phyloP scores from a whole-genome alignment of 768 basidiomycete species.

The Trametes elegans region DNA sequence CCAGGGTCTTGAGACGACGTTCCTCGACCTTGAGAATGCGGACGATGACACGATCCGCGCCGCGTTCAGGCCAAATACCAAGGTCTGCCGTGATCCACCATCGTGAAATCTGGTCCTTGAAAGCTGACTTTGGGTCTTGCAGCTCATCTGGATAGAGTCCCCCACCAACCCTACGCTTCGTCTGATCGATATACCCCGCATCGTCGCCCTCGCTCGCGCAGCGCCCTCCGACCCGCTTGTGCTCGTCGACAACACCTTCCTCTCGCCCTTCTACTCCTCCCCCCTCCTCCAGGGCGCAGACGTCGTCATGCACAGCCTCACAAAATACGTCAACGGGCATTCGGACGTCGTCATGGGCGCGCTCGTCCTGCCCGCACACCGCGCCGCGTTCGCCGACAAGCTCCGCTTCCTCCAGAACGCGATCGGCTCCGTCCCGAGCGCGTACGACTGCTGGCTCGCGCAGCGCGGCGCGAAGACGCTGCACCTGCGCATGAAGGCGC shows the following conservation, averaged over 20 bases:
- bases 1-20: slow-evolving; percentile 71
- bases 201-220: slow-evolving; percentile 61
- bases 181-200: slow-evolving; percentile 74
- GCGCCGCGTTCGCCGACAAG: slow-evolving; percentile 44
- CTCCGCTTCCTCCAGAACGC: slow-evolving; percentile 91
- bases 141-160: slow-evolving; percentile 94
- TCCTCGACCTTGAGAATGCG: slow-evolving; percentile 74
- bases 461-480: slow-evolving; percentile 92
- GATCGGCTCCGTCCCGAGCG: slow-evolving; percentile 77
- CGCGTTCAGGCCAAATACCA: slow-evolving; percentile 75
- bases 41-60: slow-evolving; percentile 62
- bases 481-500: slow-evolving; percentile 81
- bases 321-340: slow-evolving; percentile 94
- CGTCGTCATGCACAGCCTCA: slow-evolving; percentile 79
- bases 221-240: slow-evolving; percentile 71
- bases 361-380: slow-evolving; percentile 62
- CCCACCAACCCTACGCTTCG: slow-evolving; percentile 95
- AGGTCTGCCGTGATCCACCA: slow-evolving; percentile 49
- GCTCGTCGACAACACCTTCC: slow-evolving; percentile 92
- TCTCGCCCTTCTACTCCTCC: slow-evolving; percentile 88
- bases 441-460: slow-evolving; percentile 89
- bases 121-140: not conserved
- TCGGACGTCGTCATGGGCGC: slow-evolving; percentile 92
- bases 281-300: slow-evolving; percentile 86
- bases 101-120: not conserved